These are phyloP conservation scores for Gypsophila paniculata DNA, from an alignment of 179 eudicot species.

Conservation along the genomic window DNA sequence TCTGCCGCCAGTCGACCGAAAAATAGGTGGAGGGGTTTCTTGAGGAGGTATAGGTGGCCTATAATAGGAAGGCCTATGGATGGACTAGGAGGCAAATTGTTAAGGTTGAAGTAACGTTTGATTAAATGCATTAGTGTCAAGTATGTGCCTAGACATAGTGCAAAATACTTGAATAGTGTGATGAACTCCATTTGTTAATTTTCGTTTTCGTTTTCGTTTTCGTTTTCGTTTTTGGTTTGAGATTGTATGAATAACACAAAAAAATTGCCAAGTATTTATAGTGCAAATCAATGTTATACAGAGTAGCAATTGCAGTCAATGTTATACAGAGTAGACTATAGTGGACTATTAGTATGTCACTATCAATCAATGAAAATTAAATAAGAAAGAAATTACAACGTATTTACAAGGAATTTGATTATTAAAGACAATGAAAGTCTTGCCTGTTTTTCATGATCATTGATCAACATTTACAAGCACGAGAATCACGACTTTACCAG, in stretches of 20 bases:
- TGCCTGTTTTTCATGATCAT: too few relatives aligned
- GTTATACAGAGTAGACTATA: background rate
- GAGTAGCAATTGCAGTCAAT: background rate
- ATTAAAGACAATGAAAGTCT: too few relatives aligned
- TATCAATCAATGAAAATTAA: background rate
- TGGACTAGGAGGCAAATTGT: constrained; percentile 26
- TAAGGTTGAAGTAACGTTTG: constrained; percentile 1
- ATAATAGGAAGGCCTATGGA: constrained; percentile 23
- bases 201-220: too few relatives aligned
- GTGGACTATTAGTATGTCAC: background rate
- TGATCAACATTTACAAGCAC: too few relatives aligned
- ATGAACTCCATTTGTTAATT: constrained; percentile 14
- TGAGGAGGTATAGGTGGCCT: constrained; percentile 34
- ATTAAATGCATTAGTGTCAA: constrained; percentile 12
- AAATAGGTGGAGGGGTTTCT: constrained; percentile 29
- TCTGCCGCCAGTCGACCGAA: constrained; percentile 17
- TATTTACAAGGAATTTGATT: too few relatives aligned
- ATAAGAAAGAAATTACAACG: background rate
- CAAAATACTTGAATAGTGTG: constrained; percentile 13
- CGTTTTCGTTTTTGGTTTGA: background rate
- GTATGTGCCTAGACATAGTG: constrained; percentile 20
- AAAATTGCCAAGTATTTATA: background rate
- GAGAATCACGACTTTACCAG: too few relatives aligned
- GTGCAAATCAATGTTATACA: background rate
- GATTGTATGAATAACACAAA: background rate